Conservation (phyloP, 805 yeast genomes). For the Isabelozyma pseudorhagii region DNA sequence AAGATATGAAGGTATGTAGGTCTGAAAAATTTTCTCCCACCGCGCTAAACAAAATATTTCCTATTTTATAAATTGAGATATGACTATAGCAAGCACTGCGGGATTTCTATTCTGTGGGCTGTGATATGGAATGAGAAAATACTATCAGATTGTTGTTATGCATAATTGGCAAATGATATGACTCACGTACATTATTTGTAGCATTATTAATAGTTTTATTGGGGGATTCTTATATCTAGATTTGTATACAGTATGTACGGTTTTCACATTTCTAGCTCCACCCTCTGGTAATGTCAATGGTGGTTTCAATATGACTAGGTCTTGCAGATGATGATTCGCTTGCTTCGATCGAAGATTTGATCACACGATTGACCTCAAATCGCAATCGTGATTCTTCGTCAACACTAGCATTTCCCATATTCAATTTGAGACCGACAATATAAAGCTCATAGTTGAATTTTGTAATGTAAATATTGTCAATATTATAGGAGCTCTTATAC, state of each 20-base stretch:
- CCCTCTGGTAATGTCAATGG: slow-evolving; percentile 29
- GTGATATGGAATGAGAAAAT: not conserved
- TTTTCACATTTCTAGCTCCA: not conserved
- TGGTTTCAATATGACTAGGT: slow-evolving; percentile 27
- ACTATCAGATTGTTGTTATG: not conserved
- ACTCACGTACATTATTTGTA: not conserved
- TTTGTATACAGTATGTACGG: not conserved
- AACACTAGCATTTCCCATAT: slow-evolving; percentile 67
- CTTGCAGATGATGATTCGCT: slow-evolving; percentile 12
- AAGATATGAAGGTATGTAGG: not conserved
- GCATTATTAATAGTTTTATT: not conserved
- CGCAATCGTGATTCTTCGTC: slow-evolving; percentile 63
- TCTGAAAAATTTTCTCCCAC: not conserved
- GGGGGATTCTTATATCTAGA: no score
- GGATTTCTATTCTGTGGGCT: no score
- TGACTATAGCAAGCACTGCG: not conserved
- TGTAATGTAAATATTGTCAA: slow-evolving; percentile 51
- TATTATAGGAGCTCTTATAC: slow-evolving; percentile 48
- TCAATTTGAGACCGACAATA: slow-evolving; percentile 52
- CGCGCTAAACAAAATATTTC: slow-evolving; percentile 3
- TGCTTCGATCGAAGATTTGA: slow-evolving; percentile 27
- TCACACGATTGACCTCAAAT: slow-evolving; percentile 44
- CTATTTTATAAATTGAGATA: not conserved
- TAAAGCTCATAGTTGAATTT: slow-evolving; percentile 62
- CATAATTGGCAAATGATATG: not conserved